Evolutionary conservation across 2,329 filamentous ascomycete species (phyloP).

Genomic region (Fusarium sp.): DNA sequence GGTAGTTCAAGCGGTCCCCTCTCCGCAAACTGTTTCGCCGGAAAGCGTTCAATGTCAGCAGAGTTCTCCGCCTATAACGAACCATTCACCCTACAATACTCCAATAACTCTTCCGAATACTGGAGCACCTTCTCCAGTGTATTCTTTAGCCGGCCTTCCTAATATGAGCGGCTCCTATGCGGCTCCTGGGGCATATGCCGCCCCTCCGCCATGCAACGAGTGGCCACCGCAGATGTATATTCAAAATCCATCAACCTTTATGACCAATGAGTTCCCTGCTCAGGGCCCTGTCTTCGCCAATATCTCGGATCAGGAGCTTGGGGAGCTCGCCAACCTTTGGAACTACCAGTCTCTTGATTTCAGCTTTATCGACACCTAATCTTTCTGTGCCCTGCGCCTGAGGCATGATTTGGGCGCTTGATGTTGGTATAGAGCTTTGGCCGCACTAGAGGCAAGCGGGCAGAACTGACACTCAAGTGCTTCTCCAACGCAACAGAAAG

Average conservation of each 20-base stretch:
- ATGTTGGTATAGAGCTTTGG: neutral
- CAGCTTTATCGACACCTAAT: slow-evolving; percentile 39
- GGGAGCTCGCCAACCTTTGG: slow-evolving; percentile 48
- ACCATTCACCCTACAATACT: slow-evolving; percentile 2
- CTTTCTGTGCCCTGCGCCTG: neutral
- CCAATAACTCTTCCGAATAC: neutral
- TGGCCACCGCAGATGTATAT: slow-evolving; percentile 29
- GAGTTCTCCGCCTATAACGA: slow-evolving; percentile 11
- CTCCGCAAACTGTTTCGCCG: slow-evolving; percentile 11
- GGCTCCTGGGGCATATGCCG: slow-evolving; percentile 8
- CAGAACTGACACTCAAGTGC: neutral
- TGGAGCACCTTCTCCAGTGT: slow-evolving; percentile 14
- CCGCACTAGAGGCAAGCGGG: neutral
- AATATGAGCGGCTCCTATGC: neutral
- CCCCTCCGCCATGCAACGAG: slow-evolving; percentile 12
- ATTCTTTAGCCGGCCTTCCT: slow-evolving; percentile 13
- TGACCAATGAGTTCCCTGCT: slow-evolving; percentile 5
- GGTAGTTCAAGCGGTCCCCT: neutral
- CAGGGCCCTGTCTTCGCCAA: slow-evolving; percentile 39
- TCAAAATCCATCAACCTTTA: slow-evolving; percentile 17
- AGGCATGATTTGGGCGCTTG: neutral
- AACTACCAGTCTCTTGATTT: slow-evolving; percentile 49
- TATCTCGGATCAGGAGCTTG: slow-evolving; percentile 48
- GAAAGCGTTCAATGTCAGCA: slow-evolving; percentile 1
- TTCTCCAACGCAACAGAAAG: neutral